Conservation (phyloP, 2,329 filamentous ascomycete species). For the Cladosporium velox region DNA sequence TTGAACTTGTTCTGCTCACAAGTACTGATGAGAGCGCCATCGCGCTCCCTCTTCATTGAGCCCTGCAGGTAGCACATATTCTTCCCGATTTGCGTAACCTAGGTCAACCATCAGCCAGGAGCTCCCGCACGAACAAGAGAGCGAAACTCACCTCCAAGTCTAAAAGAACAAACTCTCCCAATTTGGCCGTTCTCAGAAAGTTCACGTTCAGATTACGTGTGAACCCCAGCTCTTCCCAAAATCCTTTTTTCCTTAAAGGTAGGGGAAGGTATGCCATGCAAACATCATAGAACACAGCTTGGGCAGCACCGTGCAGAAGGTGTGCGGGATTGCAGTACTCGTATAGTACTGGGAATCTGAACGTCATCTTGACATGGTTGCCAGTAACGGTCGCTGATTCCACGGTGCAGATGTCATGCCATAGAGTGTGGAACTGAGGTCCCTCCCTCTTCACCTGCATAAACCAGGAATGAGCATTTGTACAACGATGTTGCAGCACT, state of each 20-base stretch:
- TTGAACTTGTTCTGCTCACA: slow-evolving; percentile 35
- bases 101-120: not conserved
- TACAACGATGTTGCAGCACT: not conserved
- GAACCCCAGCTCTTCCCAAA: slow-evolving; percentile 30
- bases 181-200: slow-evolving; percentile 28
- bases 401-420: not conserved
- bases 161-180: slow-evolving; percentile 26
- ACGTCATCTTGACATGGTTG: not conserved
- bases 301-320: slow-evolving; percentile 29
- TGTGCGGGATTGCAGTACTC: slow-evolving; percentile 30
- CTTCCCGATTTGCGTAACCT: slow-evolving; percentile 24
- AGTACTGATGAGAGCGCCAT: slow-evolving; percentile 28
- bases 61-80: slow-evolving; percentile 28
- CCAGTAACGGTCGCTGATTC: not conserved
- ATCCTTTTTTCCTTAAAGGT: slow-evolving; percentile 20
- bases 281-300: slow-evolving; percentile 29
- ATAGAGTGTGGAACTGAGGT: not conserved
- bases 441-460: not conserved
- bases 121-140: not conserved
- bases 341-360: slow-evolving; percentile 27
- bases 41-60: slow-evolving; percentile 28
- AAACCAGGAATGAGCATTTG: not conserved
- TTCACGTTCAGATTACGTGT: slow-evolving; percentile 28
- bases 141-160: slow-evolving; percentile 27
- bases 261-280: slow-evolving; percentile 26